Base-by-base conservation (phyloP, 2,329 filamentous ascomycete species). In the Coleophoma eucalyptorum region DNA sequence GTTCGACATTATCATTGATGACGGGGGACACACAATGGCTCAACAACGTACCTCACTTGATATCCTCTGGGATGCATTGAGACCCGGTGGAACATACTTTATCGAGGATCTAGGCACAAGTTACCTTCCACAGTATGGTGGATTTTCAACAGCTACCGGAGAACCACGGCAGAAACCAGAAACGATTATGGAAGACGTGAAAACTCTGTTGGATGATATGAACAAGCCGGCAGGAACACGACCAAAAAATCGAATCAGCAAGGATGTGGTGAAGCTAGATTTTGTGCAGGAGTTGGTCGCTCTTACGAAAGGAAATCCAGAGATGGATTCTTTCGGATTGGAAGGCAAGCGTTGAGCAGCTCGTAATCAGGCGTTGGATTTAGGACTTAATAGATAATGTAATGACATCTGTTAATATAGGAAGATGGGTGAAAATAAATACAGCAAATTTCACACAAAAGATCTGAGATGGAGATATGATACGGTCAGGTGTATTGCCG, bases 1-100 rank as follows among this genome's bases (percentile, higher is more conserved):
- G 19, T 72, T 73, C 40, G 71, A 73, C 52, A 53, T 74, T 33
- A 68, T 74, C 40, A 60, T 74, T 38, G 69, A 73, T 44, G 69
- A 71, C 48, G 69, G 69, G 3, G 67, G 68, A 1, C 69, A 72
- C 46, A 63, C 50, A 3, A 70, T 73, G 66, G 52, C 57, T 5
- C 67, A 73, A 57, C 69, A 73, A 53, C 66, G 66, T 20, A 63
- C 57, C 1, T 68, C 63, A 3, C 50, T 73, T 2, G 55, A 68
- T 40, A 57, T 57, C 10, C 58, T 73, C 16, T 74, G 66, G 67
- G 64, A 62, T 13, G 59, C 62, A 3, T 62, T 72, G 16, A 67
- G 65, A 50, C 66, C 68, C 3, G 68, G 69, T 15, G 70, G 60
- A 1, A 38, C 67, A 13, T 70, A 70, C 43, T 61, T 71, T 34